phyloP scores from a whole-genome alignment of 345 rosid species.

The Clausena lansium region DNA sequence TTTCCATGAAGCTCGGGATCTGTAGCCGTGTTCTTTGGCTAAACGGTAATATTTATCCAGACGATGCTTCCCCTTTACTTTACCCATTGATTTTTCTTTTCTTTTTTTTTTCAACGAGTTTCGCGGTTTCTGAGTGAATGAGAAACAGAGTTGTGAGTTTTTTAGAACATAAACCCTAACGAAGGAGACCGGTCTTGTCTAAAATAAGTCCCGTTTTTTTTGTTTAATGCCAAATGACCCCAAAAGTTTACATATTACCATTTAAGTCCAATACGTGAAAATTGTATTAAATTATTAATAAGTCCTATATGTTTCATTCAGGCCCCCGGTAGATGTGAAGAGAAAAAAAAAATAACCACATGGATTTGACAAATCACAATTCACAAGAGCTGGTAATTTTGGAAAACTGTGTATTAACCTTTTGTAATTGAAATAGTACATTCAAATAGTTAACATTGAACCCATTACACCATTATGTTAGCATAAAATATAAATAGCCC shows the following conservation, averaged over 20 bases:
- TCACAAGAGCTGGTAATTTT: too few species aligned
- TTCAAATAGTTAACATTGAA: too few species aligned
- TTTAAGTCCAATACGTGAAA: too few species aligned
- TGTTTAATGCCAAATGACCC: accelerated
- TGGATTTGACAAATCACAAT: too few species aligned
- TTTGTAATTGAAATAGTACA: too few species aligned
- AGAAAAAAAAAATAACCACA: too few species aligned
- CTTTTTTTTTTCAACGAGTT: background rate
- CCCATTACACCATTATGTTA: too few species aligned
- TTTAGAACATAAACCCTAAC: background rate
- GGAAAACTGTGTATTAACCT: too few species aligned
- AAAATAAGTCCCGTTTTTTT: background rate
- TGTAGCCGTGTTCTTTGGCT: constrained; percentile 92
- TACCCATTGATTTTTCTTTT: constrained; percentile 59
- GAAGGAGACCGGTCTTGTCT: background rate
- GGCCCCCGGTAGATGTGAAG: too few species aligned
- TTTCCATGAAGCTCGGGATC: constrained; percentile 93
- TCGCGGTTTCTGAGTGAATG: background rate
- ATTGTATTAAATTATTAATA: too few species aligned
- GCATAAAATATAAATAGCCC: too few species aligned
- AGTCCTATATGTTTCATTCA: too few species aligned
- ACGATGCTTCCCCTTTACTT: constrained; percentile 80
- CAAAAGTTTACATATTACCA: background rate
- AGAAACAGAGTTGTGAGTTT: background rate
- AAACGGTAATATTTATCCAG: constrained; percentile 73